A percentile compares a stretch with the other conserved stretches of the same genome.
These are phyloP conservation scores for Spongispora temasekensis DNA, from an alignment of 1,284 basidiomycete species.

Conservation along the genomic window DNA sequence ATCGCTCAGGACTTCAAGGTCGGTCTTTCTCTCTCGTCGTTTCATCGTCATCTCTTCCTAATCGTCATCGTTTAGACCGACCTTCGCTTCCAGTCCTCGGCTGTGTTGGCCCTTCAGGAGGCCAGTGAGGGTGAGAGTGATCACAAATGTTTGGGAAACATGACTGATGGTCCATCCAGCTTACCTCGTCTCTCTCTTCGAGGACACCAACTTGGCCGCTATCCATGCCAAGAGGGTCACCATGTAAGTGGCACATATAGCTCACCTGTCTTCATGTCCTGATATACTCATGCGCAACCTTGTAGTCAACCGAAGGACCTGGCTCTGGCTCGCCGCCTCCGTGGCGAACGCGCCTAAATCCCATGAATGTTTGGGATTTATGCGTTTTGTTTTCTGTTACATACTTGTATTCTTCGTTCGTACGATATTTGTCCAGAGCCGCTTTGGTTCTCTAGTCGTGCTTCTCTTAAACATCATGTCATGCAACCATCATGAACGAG, in stretches of 20 bases:
- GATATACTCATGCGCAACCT: conserved; percentile 10
- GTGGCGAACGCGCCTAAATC: conserved; percentile 28
- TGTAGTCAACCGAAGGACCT: conserved; percentile 49
- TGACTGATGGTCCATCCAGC: conserved; percentile 21
- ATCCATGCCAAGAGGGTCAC: conserved; percentile 70
- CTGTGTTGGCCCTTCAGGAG: conserved; percentile 69
- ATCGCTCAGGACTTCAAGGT: conserved; percentile 76
- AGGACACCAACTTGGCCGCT: conserved; percentile 60
- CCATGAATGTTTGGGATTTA: not conserved
- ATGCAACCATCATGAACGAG: not conserved
- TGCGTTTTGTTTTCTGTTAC: not conserved
- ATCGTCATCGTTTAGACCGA: conserved; percentile 23
- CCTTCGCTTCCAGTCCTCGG: conserved; percentile 67
- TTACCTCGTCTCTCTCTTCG: conserved; percentile 72
- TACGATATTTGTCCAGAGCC: conserved; percentile 2
- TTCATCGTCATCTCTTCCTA: not conserved
- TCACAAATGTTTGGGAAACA: not conserved
- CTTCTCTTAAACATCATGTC: not conserved
- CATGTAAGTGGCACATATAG: conserved; percentile 32
- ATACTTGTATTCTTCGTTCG: not conserved
- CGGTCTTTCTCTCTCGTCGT: conserved; percentile 20
- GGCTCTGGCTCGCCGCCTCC: conserved; percentile 49
- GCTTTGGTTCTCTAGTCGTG: conserved; percentile 1
- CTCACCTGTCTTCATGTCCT: not conserved
- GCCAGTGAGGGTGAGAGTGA: conserved; percentile 62